Percentiles rank a stretch among this genome's conserved stretches.
phyloP scores from a whole-genome alignment of 495 filamentous ascomycete species.

The Pseudomonodictys pantanalensis region DNA sequence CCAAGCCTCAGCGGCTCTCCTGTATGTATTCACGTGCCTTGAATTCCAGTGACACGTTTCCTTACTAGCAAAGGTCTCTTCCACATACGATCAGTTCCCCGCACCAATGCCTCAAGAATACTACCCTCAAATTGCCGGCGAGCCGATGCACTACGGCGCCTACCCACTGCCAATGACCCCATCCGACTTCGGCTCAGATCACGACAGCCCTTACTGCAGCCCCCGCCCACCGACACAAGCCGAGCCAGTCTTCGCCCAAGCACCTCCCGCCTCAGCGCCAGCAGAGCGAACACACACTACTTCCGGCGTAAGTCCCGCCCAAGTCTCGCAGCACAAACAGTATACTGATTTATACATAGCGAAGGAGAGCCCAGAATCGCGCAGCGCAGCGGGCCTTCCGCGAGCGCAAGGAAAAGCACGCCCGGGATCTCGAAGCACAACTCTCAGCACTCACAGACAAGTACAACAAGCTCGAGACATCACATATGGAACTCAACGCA shows the following conservation, averaged over 20 bases:
- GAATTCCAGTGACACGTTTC: not conserved
- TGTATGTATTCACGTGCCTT: conserved; percentile 16
- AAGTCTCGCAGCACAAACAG: not conserved
- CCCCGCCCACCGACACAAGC: conserved; percentile 20
- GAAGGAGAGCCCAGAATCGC: conserved; percentile 36
- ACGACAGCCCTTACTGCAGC: conserved; percentile 37
- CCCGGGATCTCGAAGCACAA: conserved; percentile 44
- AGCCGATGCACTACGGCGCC: conserved; percentile 20
- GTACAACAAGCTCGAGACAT: conserved; percentile 32
- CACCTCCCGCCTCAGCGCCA: not conserved
- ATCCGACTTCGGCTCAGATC: conserved; percentile 35
- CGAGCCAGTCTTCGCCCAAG: conserved; percentile 16
- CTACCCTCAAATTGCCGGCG: conserved; percentile 32
- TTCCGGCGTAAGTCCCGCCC: conserved; percentile 27
- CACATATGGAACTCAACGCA: conserved; percentile 33
- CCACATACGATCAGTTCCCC: conserved; percentile 31
- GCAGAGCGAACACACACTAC: conserved; percentile 29
- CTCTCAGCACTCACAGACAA: conserved; percentile 31
- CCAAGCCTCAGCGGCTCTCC: conserved; percentile 33
- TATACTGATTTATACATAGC: conserved; percentile 19
- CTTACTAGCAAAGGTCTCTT: conserved; percentile 26
- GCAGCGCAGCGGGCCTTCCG: conserved; percentile 49
- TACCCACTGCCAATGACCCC: conserved; percentile 35
- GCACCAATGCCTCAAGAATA: conserved; percentile 20
- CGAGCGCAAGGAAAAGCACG: conserved; percentile 51